These are phyloP conservation scores for Myxozyma nipponensis DNA, from an alignment of 805 yeast species.

Conservation along the genomic window DNA sequence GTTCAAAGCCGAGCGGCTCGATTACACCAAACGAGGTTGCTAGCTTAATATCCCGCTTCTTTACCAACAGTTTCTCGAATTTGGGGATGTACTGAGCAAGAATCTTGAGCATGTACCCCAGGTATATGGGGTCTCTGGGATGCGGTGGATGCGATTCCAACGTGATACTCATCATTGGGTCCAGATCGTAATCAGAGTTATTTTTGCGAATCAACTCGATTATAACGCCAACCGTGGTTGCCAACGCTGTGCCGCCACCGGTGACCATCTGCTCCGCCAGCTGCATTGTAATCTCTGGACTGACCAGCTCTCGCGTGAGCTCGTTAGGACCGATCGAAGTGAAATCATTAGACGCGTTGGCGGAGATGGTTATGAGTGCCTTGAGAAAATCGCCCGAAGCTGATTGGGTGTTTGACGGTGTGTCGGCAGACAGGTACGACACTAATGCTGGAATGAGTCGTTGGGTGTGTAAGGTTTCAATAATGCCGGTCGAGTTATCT, in stretches of 20 bases:
- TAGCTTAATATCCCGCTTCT: slow-evolving; percentile 38
- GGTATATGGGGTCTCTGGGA: slow-evolving; percentile 85
- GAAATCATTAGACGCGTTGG: slow-evolving; percentile 83
- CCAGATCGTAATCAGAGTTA: slow-evolving; percentile 89
- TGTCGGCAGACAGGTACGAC: slow-evolving; percentile 62
- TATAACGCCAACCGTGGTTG: slow-evolving; percentile 91
- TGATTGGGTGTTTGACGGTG: slow-evolving; percentile 70
- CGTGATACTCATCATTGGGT: slow-evolving; percentile 78
- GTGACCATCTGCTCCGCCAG: slow-evolving; percentile 79
- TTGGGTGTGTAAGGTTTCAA: slow-evolving; percentile 70
- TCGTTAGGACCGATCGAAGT: slow-evolving; percentile 96
- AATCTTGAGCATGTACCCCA: slow-evolving; percentile 77
- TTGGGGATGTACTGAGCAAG: slow-evolving; percentile 71
- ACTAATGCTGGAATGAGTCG: slow-evolving; percentile 68
- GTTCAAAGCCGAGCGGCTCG: slow-evolving; percentile 82
- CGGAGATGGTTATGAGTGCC: slow-evolving; percentile 89
- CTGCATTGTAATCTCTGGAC: slow-evolving; percentile 60
- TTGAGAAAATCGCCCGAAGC: slow-evolving; percentile 95
- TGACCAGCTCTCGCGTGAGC: slow-evolving; percentile 83
- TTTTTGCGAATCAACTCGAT: slow-evolving; percentile 93
- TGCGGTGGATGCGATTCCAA: slow-evolving; percentile 89
- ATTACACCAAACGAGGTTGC: slow-evolving; percentile 63
- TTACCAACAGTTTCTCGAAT: slow-evolving; percentile 58
- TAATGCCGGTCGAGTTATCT: slow-evolving; percentile 81
- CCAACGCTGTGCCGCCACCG: slow-evolving; percentile 70